A percentile compares a stretch with the other conserved stretches of the same genome.
Conservation (phyloP, 2,329 filamentous ascomycete species). For the Phyllosticta citriasiana region DNA sequence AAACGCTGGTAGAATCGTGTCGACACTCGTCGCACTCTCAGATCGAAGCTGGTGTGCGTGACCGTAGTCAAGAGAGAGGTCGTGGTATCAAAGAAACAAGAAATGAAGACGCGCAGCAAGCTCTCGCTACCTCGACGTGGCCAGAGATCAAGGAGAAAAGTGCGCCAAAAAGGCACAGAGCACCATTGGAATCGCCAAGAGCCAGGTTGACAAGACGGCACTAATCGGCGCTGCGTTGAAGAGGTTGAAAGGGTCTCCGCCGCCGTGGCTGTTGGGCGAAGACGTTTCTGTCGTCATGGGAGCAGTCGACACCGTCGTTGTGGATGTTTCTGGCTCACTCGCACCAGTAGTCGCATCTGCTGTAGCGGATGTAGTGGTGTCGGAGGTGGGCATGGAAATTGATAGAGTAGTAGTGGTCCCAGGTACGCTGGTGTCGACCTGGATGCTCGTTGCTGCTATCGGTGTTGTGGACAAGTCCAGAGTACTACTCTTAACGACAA, state of each 20-base stretch:
- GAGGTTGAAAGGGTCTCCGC: slow-evolving; percentile 39
- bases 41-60: neutral
- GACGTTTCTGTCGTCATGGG: neutral
- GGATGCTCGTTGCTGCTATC: slow-evolving; percentile 11
- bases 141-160: neutral
- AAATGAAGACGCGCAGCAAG: neutral
- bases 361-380: slow-evolving; percentile 4
- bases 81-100: slow-evolving; percentile 9
- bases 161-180: neutral
- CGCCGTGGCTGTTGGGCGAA: slow-evolving; percentile 22
- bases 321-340: neutral
- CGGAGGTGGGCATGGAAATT: slow-evolving; percentile 1
- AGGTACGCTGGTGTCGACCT: slow-evolving; percentile 13
- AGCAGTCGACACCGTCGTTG: slow-evolving; percentile 13
- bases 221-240: neutral
- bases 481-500: slow-evolving; percentile 6
- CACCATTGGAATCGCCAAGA: neutral
- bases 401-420: slow-evolving; percentile 10
- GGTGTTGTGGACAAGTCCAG: slow-evolving; percentile 12
- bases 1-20: neutral
- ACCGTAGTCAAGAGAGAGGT: slow-evolving; percentile 2
- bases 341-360: neutral
- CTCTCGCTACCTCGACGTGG: neutral
- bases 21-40: neutral
- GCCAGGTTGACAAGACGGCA: neutral